Conservation (phyloP, 2,329 filamentous ascomycete species). For the Cytospora piceicola region DNA sequence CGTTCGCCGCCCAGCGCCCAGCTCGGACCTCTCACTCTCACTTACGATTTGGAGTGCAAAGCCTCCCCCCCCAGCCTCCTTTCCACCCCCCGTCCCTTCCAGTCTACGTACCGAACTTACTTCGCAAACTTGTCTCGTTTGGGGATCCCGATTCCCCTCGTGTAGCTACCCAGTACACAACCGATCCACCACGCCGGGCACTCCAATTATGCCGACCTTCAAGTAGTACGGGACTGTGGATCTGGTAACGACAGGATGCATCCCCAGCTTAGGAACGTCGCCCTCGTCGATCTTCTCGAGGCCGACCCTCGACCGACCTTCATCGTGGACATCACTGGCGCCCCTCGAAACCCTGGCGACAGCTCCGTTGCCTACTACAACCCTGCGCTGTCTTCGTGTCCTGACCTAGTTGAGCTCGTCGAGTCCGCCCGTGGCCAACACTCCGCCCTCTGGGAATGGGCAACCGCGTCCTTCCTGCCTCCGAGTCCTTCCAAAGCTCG, state of each 20-base stretch:
- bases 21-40: neutral
- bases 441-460: conserved; percentile 38
- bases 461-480: conserved; percentile 30
- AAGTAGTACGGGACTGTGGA: conserved; percentile 24
- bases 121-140: neutral
- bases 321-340: conserved; percentile 35
- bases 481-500: conserved; percentile 24
- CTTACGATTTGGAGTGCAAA: neutral
- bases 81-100: no score
- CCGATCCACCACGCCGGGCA: conserved; percentile 16
- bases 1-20: neutral
- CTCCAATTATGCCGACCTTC: conserved; percentile 28
- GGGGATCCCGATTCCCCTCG: neutral
- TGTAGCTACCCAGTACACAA: conserved; percentile 9
- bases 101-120: neutral
- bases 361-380: conserved; percentile 38
- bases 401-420: conserved; percentile 34
- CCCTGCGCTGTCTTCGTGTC: conserved; percentile 35
- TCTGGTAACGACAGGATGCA: conserved; percentile 25
- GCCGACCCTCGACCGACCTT: conserved; percentile 45
- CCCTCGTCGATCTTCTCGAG: conserved; percentile 45
- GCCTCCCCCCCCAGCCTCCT: neutral
- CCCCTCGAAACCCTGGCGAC: conserved; percentile 15
- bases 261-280: conserved; percentile 32
- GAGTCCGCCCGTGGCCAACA: conserved; percentile 32